Base-by-base conservation (phyloP, 1,284 basidiomycete species). In the Gastroboletus turbinatus region DNA sequence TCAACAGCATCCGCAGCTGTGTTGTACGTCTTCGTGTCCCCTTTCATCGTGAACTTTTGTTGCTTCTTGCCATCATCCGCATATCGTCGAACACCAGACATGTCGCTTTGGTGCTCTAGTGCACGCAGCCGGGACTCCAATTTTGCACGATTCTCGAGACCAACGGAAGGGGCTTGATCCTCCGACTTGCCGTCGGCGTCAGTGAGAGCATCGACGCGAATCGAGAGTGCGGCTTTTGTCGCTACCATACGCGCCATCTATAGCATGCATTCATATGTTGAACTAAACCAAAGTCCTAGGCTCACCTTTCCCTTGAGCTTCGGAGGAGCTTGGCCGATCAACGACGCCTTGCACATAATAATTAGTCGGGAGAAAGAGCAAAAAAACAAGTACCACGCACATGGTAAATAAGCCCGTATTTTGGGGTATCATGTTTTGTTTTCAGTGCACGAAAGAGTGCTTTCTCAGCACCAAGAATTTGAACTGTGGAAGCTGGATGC, bases 191-290 rank as follows among this genome's bases (percentile, higher is more conserved):
- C 90, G 60, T 98, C 94, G 25, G 88, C 81, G 63, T 98, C 96
- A 27, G 96, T 90, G 43, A 99, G 86, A 7, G 96, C 96, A 66
- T 99, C 96, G 43, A 98, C 91, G 73, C 96, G 94, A 67, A 96
- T 94, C 5, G 96, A 97, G 11, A 99, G 84, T 1, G 96, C 92
- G 5, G 96, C 89, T 80, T 98, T 98, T 59, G 96, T 98, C 38
- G 96, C 95, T 30, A 98, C 94, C 96, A 99, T 99, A 65, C 97
- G 91, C 14, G 97, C 97, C 96, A 99, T 98, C 88, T 92, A 58
- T 1, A 36, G 53, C 51, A 33, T 46, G 14, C 43, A 43, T 63
- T 43, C 57, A 40, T 5, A 25, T 8, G 27, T 13, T 23, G 38
- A 53, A 52, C 21, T 38, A 42, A 50, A 29, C 25, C 35, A 40